A percentile compares a stretch with the other conserved stretches of the same genome.
phyloP scores from a whole-genome alignment of 176 grass and related monocot genomes.

The Calamus simplicifolius region DNA sequence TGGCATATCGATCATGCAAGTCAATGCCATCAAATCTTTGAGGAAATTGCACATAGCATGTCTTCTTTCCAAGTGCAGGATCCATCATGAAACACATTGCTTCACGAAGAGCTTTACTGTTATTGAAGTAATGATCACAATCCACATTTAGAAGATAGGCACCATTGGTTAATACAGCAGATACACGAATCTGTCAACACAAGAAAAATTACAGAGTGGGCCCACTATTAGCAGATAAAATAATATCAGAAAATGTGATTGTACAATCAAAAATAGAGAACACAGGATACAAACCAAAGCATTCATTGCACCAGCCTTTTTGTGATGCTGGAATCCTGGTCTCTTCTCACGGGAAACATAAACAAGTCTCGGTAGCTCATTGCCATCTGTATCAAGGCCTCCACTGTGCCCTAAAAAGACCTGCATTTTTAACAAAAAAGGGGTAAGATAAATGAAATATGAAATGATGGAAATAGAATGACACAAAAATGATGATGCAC shows the following conservation, averaged over 20 bases:
- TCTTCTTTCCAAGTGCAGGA: constrained; percentile 22
- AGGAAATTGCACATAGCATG: constrained; percentile 64
- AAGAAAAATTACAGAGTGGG: neutral
- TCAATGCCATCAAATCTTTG: constrained; percentile 15
- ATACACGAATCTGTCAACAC: constrained; percentile 38
- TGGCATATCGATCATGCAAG: neutral
- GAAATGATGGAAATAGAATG: neutral
- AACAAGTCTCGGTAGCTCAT: constrained; percentile 84
- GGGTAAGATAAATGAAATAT: constrained; percentile 8
- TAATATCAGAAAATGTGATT: constrained; percentile 20
- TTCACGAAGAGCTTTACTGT: constrained; percentile 37
- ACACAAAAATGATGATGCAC: constrained; percentile 15
- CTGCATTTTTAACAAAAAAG: constrained; percentile 25
- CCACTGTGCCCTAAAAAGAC: constrained; percentile 97
- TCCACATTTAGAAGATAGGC: constrained; percentile 45
- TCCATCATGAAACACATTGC: constrained; percentile 61
- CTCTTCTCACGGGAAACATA: constrained; percentile 99
- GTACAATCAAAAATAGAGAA: neutral
- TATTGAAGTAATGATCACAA: constrained; percentile 45
- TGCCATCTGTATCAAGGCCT: constrained; percentile 85
- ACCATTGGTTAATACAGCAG: constrained; percentile 49
- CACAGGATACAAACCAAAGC: constrained; percentile 53
- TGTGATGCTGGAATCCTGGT: constrained; percentile 92
- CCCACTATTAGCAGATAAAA: neutral
- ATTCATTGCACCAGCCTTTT: constrained; percentile 97